A percentile compares a stretch with the other conserved stretches of the same genome.
phyloP scores from a whole-genome alignment of 1,284 basidiomycete genomes.

The Vanrija humicola region DNA sequence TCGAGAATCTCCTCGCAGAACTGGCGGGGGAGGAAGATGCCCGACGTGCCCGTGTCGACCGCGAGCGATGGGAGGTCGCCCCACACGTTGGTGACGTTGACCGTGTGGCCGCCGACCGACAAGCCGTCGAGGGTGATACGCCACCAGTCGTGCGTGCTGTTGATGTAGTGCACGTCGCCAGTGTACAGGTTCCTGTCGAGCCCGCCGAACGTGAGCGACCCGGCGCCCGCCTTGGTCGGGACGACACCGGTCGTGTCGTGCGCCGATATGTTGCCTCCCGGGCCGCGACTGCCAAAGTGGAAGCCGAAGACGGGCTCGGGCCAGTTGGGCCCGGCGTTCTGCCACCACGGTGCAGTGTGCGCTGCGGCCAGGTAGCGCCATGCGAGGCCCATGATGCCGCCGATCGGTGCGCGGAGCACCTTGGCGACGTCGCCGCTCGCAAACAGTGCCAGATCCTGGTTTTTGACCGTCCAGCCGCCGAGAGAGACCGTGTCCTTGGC shows the following conservation, averaged over 20 bases:
- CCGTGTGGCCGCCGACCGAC: constrained; percentile 38
- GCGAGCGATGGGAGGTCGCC: constrained; percentile 40
- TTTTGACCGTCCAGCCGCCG: constrained; percentile 69
- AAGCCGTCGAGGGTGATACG: constrained; percentile 43
- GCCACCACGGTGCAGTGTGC: constrained; percentile 52
- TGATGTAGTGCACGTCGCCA: constrained; percentile 71
- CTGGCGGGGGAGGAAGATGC: constrained; percentile 72
- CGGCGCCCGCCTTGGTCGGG: constrained; percentile 53
- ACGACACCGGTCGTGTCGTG: constrained; percentile 59
- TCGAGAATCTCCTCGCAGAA: constrained; percentile 65
- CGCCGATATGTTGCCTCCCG: constrained; percentile 22
- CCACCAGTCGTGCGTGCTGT: constrained; percentile 46
- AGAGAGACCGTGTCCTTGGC: constrained; percentile 70
- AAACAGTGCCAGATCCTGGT: constrained; percentile 60
- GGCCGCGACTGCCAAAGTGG: constrained; percentile 55
- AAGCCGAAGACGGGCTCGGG: constrained; percentile 70
- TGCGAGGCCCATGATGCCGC: constrained; percentile 53
- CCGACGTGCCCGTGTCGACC: constrained; percentile 74
- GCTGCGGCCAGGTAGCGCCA: constrained; percentile 50
- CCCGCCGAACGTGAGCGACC: constrained; percentile 63
- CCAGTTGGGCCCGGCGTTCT: constrained; percentile 58
- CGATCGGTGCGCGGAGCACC: constrained; percentile 44
- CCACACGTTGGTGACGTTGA: constrained; percentile 34
- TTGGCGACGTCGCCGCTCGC: constrained; percentile 36
- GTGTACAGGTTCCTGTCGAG: constrained; percentile 65